phyloP scores from a whole-genome alignment of 306 rosid species.

The Biancaea sappan region DNA sequence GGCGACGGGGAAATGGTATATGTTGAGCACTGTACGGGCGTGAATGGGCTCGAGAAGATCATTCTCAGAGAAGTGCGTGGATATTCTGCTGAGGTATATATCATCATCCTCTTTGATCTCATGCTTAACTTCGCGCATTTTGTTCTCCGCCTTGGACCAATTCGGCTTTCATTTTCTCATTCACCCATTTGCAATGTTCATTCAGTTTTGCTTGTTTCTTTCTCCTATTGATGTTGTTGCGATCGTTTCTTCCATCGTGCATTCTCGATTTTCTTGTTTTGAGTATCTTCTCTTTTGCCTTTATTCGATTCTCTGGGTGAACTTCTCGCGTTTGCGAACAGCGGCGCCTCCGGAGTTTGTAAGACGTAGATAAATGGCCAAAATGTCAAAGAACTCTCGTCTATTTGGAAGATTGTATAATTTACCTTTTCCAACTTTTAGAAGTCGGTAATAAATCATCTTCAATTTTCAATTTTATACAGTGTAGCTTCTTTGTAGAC shows the following conservation, averaged over 20 bases:
- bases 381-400: no score
- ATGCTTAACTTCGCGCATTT: neutral
- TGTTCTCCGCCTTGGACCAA: neutral
- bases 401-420: no score
- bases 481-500: no score
- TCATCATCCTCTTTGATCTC: neutral
- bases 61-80: constrained; percentile 64
- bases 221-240: neutral
- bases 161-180: neutral
- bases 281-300: neutral
- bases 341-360: neutral
- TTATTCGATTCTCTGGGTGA: neutral
- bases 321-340: neutral
- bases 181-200: neutral
- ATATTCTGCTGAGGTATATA: constrained; percentile 60
- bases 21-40: constrained; percentile 48
- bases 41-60: constrained; percentile 60
- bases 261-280: neutral
- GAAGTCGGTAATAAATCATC: no score
- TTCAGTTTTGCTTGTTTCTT: neutral
- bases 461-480: no score
- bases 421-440: no score
- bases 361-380: no score
- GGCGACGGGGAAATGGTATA: constrained; percentile 13
- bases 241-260: neutral